Conservation (phyloP, 345 rosid genomes). For the Aurinia saxatilis region DNA sequence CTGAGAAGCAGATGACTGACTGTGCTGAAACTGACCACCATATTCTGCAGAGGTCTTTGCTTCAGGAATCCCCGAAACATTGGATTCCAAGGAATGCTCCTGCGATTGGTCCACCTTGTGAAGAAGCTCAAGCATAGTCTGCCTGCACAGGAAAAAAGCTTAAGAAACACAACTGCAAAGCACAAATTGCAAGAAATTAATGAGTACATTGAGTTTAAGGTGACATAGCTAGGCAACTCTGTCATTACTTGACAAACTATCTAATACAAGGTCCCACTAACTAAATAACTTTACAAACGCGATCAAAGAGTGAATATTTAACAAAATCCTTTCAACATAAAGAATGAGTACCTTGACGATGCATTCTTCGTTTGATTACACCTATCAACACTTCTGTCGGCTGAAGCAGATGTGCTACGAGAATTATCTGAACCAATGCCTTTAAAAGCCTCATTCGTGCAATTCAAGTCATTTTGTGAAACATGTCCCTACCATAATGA, state of each 20-base stretch:
- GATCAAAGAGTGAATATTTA: background rate
- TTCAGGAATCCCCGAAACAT: constrained; percentile 39
- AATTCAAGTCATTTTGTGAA: constrained; percentile 34
- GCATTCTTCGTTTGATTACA: constrained; percentile 30
- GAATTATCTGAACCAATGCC: constrained; percentile 29
- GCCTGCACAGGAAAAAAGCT: constrained; percentile 33
- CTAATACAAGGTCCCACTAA: background rate
- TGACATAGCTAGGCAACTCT: background rate
- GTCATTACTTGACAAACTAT: constrained; percentile 3
- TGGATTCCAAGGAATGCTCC: constrained; percentile 33
- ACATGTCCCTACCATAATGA: constrained; percentile 24
- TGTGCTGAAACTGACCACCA: constrained; percentile 39
- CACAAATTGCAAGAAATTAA: background rate
- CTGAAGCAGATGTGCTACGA: constrained; percentile 26
- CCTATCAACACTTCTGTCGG: constrained; percentile 28
- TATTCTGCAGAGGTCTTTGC: constrained; percentile 44
- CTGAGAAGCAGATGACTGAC: constrained; percentile 46
- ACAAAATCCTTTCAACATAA: background rate
- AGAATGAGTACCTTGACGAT: constrained; percentile 40
- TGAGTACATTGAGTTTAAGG: background rate
- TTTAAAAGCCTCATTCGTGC: constrained; percentile 28
- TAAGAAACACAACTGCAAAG: background rate
- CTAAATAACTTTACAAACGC: constrained; percentile 1
- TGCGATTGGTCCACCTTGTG: constrained; percentile 61
- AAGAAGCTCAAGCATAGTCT: constrained; percentile 77